Evolutionary conservation across 164 flowering plant species (phyloP), one percentile per base, ranked within the genome.

Genomic region (Houttuynia cordata): DNA sequence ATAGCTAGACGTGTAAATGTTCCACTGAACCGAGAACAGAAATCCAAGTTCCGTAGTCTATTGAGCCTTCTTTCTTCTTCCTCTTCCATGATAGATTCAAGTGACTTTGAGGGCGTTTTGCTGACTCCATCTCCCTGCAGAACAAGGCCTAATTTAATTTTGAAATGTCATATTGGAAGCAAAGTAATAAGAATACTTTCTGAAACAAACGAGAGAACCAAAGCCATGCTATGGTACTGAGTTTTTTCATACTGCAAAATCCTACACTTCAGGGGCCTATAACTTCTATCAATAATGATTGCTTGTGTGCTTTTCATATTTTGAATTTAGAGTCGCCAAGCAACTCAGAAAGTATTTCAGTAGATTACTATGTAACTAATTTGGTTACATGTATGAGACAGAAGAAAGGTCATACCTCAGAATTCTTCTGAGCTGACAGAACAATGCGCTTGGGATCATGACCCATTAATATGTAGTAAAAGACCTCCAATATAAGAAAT

Each of bases 371-470:
- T 30, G 37, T 30, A 30, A 30, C 4, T 58, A 20, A 58, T 21
- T 34, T 17, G 45, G 20, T 20, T n/a, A 40, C 21, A 58, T n/a
- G 39, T 20, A 58, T 58, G 61, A 30, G 21, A 58, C 10, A 30
- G 17, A 47, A 37, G 45, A 67, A 60, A 19, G 21, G 56, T 65
- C 73, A 21, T 62, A 90, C 99, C 97, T 81, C 75, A 18, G 74
- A 55, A 40, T 58, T 72, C 56, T 75, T 76, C 37, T 41, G 51
- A 71, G 67, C 62, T 57, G 82, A 79, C 71, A 73, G 78, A 20
- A 85, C 88, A 73, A 87, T 70, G 64, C 81, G 69, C 71, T 80
- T 90, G 22, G 93, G 81, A 10, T 85, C 88, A 71, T 94, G 99
- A 62, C 86, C 87, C 76, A 76, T 67, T 62, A 85, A 85, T 60